Evolutionary conservation across 371 early-diverging fungal species (phyloP), one percentile per base, ranked within the genome.

Genomic region (Funneliformis caledonium): DNA sequence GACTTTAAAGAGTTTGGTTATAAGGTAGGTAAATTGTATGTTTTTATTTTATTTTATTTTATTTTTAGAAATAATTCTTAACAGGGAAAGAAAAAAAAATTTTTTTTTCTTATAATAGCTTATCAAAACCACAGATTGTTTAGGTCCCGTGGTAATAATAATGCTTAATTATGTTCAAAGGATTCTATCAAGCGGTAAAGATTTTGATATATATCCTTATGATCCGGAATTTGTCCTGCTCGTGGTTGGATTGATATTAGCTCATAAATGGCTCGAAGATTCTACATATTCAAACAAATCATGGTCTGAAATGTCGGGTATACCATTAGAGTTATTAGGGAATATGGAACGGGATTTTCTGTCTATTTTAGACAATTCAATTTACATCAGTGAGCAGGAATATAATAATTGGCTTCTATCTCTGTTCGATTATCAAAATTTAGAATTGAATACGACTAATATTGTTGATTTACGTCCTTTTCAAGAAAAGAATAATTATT

Each of bases 341-440:
- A 89, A 91, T 52, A 92, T 92, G 92, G 92, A 92, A 83, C 84
- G 90, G 74, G 92, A 92, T 80, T 92, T 92, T 81, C 67, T 92
- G 56, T 56, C 14, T 16, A 56, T 56, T 19, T 19, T 56, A 4
- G 56, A 56, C 19, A 56, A 56, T 56, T 56, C 56, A 19, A 56
- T 56, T 16, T 56, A 56, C 56, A 19, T 56, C 19, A 56, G 56
- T 19, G 56, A 56, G 56, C 19, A 56, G 5, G 56, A 56, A 56
- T 56, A 56, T 19, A 56, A 56, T 19, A 6, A 19, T 16, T 56
- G 56, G 56, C 56, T 56, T 7, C 6, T 16, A 16, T 56, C 11
- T 16, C 19, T 56, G 16, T 16, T 56, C 56, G 16, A 56, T 56
- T 56, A 19, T 19, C 56, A 56, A 56, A 19, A 56, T 56, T 6